Conservation (phyloP, 768 basidiomycete species). For the Russula virescens region DNA sequence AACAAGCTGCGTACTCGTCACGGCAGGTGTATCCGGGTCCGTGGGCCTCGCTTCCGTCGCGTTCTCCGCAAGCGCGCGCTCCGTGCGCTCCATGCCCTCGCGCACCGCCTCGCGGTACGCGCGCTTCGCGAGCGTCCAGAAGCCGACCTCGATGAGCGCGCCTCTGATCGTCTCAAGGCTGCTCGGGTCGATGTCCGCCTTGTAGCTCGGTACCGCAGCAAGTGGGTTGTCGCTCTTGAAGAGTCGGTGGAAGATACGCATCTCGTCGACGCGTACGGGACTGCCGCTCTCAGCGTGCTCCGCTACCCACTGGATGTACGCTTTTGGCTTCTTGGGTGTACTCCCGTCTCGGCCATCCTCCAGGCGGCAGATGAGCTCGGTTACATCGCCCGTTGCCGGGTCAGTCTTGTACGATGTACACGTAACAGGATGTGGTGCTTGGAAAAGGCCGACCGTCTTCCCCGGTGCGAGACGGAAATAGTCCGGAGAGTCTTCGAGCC, state of each 20-base stretch:
- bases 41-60: slow-evolving; percentile 31
- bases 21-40: slow-evolving; percentile 57
- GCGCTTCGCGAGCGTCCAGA: slow-evolving; percentile 75
- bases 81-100: slow-evolving; percentile 59
- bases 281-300: slow-evolving; percentile 72
- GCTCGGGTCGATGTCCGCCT: slow-evolving; percentile 73
- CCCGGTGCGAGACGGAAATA: slow-evolving; percentile 98
- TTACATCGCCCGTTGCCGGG: slow-evolving; percentile 61
- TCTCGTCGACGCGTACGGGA: slow-evolving; percentile 83
- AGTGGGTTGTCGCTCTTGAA: slow-evolving; percentile 93
- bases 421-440: slow-evolving; percentile 86
- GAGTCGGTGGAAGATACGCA: slow-evolving; percentile 84
- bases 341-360: slow-evolving; percentile 55
- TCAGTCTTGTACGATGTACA: slow-evolving; percentile 86
- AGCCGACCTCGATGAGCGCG: slow-evolving; percentile 84
- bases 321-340: slow-evolving; percentile 71
- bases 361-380: slow-evolving; percentile 71
- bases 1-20: slow-evolving; percentile 72
- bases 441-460: slow-evolving; percentile 95
- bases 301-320: slow-evolving; percentile 97
- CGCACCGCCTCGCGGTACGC: slow-evolving; percentile 57
- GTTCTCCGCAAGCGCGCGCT: slow-evolving; percentile 49
- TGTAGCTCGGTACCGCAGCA: slow-evolving; percentile 63
- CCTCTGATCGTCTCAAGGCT: slow-evolving; percentile 75
- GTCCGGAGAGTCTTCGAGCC: slow-evolving; percentile 83